Conservation (phyloP, 2,329 filamentous ascomycete species). For the Neonectria magnoliae region DNA sequence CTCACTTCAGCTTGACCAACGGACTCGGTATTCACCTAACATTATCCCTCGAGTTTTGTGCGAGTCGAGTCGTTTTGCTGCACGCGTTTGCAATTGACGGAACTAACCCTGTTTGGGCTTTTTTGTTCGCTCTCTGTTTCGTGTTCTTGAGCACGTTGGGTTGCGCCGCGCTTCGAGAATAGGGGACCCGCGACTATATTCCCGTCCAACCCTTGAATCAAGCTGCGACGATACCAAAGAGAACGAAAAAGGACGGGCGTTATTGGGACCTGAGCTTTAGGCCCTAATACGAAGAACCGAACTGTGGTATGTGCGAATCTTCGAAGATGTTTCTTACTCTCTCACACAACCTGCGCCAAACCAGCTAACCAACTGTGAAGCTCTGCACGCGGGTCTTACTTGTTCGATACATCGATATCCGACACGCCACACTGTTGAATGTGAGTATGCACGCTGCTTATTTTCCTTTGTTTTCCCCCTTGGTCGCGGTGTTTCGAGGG, state of each 20-base stretch:
- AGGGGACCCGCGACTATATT: background rate
- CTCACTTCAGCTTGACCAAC: background rate
- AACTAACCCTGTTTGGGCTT: background rate
- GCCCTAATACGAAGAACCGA: background rate
- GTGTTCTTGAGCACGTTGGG: background rate
- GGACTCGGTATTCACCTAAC: background rate
- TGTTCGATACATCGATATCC: background rate
- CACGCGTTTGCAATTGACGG: background rate
- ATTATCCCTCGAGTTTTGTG: background rate
- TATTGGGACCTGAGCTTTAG: background rate
- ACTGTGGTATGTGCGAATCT: background rate
- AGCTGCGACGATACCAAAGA: background rate
- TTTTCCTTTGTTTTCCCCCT: background rate
- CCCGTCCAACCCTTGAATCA: background rate
- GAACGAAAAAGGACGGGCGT: background rate
- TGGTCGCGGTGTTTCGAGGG: background rate
- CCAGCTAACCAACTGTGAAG: background rate
- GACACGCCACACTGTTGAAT: background rate
- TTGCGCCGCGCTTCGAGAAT: background rate
- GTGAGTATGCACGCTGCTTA: background rate
- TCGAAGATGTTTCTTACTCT: background rate
- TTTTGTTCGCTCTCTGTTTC: background rate
- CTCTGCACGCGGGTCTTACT: background rate
- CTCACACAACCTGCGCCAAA: background rate
- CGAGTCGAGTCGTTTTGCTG: background rate